Conservation (phyloP, 192 early-diverging fungal genomes). For the Dissophora globulifera region DNA sequence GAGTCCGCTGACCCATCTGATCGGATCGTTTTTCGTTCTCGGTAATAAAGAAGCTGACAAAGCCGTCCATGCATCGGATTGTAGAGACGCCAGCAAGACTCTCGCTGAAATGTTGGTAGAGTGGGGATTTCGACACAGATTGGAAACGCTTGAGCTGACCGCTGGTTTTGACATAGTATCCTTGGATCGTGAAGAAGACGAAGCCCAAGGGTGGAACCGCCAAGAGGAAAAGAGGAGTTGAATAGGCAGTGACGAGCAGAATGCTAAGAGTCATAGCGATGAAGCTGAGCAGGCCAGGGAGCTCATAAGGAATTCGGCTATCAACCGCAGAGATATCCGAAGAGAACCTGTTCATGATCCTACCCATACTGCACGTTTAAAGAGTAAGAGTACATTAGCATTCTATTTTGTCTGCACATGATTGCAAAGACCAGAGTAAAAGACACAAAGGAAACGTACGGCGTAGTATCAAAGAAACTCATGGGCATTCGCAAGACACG, state of each 20-base stretch:
- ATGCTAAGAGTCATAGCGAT: constrained; percentile 59
- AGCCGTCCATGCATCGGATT: constrained; percentile 79
- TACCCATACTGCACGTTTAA: constrained; percentile 37
- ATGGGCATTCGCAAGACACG: constrained; percentile 76
- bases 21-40: constrained; percentile 54
- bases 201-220: constrained; percentile 25
- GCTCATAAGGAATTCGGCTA: constrained; percentile 57
- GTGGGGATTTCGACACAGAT: constrained; percentile 71
- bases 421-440: too few relatives aligned
- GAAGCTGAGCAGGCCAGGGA: constrained; percentile 61
- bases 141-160: constrained; percentile 88
- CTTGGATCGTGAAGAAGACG: constrained; percentile 66
- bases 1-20: background rate
- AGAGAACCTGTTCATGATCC: constrained; percentile 85
- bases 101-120: constrained; percentile 85
- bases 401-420: too few relatives aligned
- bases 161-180: constrained; percentile 74
- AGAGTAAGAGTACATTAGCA: too few relatives aligned
- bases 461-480: constrained; percentile 90
- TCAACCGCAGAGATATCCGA: constrained; percentile 87
- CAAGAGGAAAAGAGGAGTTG: constrained; percentile 50
- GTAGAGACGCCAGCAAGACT: constrained; percentile 77
- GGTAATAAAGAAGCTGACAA: constrained; percentile 64
- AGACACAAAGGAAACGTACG: too few relatives aligned
- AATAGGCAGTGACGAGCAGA: constrained; percentile 64